Conservation (phyloP, 2,329 filamentous ascomycete species). For the Incumbomyces delicatus region DNA sequence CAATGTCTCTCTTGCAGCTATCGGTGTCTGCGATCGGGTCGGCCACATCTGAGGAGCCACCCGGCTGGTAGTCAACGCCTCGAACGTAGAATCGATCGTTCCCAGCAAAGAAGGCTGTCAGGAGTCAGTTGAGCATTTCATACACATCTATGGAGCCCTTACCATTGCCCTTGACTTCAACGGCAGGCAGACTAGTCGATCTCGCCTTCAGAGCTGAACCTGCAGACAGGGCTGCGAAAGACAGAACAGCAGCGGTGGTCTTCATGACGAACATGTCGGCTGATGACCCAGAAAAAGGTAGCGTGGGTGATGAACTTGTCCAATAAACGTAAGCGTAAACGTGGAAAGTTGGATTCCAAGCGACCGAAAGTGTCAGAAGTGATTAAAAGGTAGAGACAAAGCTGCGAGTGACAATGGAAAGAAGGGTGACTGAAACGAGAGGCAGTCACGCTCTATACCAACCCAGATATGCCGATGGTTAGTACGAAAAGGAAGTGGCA, state of each 20-base stretch:
- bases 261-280: constrained; percentile 40
- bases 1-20: constrained; percentile 69
- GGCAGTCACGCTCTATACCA: constrained; percentile 4
- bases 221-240: constrained; percentile 30
- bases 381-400: background rate
- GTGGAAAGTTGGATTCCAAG: constrained; percentile 1
- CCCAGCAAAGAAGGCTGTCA: constrained; percentile 52
- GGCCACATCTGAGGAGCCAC: constrained; percentile 50
- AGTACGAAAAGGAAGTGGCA: constrained; percentile 2
- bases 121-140: constrained; percentile 15
- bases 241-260: constrained; percentile 36
- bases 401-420: background rate
- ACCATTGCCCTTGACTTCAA: constrained; percentile 56
- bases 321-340: background rate
- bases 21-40: constrained; percentile 67
- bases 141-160: constrained; percentile 12
- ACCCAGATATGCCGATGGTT: background rate
- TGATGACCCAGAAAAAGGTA: background rate
- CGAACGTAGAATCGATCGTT: constrained; percentile 46
- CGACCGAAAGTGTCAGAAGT: background rate
- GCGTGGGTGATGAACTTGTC: background rate
- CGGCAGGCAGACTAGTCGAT: constrained; percentile 40
- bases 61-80: constrained; percentile 55
- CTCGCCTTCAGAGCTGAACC: constrained; percentile 33
- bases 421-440: constrained; percentile 8